Base-by-base conservation (phyloP, 495 filamentous ascomycete genomes). In the Neurospora hispaniola region DNA sequence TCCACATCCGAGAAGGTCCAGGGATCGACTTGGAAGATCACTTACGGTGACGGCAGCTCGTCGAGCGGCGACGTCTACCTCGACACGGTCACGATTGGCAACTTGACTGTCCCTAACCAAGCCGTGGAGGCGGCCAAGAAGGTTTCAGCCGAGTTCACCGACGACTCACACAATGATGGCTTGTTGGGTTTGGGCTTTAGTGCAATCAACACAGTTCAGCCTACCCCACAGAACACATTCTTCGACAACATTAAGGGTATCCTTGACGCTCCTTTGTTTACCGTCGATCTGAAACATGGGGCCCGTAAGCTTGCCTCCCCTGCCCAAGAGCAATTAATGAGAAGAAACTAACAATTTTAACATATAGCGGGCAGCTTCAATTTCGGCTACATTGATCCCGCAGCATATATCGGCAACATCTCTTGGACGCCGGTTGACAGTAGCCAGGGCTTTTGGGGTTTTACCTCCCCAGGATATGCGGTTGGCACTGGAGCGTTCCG, bases 141-240 rank as follows among this genome's bases (percentile, higher is more conserved):
- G 11, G 87, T 95, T 73, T 92, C 90, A 70, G 16, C 71, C 43
- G 72, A 86, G 70, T 95, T 94, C 83, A 77, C 81, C 18, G 46
- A 82, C 40, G 89, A 93, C 76, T 80, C 81, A 73, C 80, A 86
- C 76, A 90, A 85, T 76, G 90, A 93, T 73, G 92, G 92, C 54
- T 84, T 94, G 66, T 81, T 95, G 20, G 92, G 92, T 54, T 85
- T 94, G 20, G 89, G 86, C 20, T 94, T 93, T 80, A 88, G 86
- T 81, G 83, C 73, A 46, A 86, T 94, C 82, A 95, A 94, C 84
- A 90, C 88, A 0, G 88, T 93, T 69, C 69, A 77, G 62, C 92
- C 92, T n/a, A 79, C 75, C 10, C 35, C 76, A 18, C 87, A 91
- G 79, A 88, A 85, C 70, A 94, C 92, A 14, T 94, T 90, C 81